Evolutionary conservation across 306 rosid species (phyloP), one percentile per base, ranked within the genome.

Genomic region (Castanopsis chinensis): DNA sequence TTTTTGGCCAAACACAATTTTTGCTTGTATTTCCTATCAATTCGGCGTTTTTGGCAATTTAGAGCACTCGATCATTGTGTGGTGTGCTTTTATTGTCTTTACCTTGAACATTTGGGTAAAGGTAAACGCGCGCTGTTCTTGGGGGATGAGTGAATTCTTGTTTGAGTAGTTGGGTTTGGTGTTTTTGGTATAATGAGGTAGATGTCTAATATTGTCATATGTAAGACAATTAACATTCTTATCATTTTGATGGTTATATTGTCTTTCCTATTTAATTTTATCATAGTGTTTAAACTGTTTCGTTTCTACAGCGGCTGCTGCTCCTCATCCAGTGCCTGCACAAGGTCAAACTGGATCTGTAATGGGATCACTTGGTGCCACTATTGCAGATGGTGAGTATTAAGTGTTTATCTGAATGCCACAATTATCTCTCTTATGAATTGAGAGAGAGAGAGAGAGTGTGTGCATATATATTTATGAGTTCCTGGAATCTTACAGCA

Each of bases 331-430:
- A n/a, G 79, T 60, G 5, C 71, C 64, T 2, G 55, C 30, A n/a
- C 63, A 75, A 71, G 28, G 63, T 57, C 30, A 79, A 54, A 75
- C 49, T 20, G 76, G 84, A 56, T 75, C 80, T 0, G 18, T 59
- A 25, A 37, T 75, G 79, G 84, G 84, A 23, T 71, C 80, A 41
- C 25, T 80, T 12, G 83, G 79, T 35, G 74, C 69, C 63, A 67
- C 51, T 20, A 54, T 73, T 73, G 84, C 71, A 13, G 71, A 75
- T 2, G 79, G 84, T 80, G 55, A 74, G 64, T 58, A 73, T 54
- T 4, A 45, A 53, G 54, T 74, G 20, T 64, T 35, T n/a, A n/a
- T 65, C n/a, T 20, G 37, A 68, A 4, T 23, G 45, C 52, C 49
- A 33, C 51, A 67, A 35, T 17, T 3, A 25, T 65, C 15, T 17